Base-by-base conservation (phyloP, 148 eudicot genomes). In the Vaccinium macrocarpon region DNA sequence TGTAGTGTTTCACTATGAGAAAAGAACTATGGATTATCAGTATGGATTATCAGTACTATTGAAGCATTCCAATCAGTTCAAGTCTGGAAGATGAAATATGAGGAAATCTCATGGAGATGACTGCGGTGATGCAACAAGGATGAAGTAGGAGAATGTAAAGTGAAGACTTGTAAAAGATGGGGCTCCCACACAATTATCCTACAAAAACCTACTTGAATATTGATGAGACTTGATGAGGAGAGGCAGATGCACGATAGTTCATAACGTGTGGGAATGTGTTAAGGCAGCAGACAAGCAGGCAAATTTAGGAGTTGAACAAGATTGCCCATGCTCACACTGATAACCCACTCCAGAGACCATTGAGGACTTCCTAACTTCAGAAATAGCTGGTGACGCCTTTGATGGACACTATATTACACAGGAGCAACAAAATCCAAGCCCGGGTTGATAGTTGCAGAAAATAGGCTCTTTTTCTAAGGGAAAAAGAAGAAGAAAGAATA, bases 61-160 rank as follows among this genome's bases (percentile, higher is more conserved):
- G 32, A 13, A 10, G 35, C 35, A 23, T 66, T 66, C 70, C 15
- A 11, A 4, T 23, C 11, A 9, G 71, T 66, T 66, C 71, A 66
- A 21, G 35, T 66, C 71, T 66, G 71, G 35, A 66, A 66, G 71
- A 21, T 66, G 71, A 23, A 25, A 23, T 23, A 23, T 25, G 15
- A 66, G 71, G 71, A 66, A 66, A 66, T 13, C 71, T 64, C 29
- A 25, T 66, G 71, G 71, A 64, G 68, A 25, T 61, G 68, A 61
- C 68, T 7, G 27, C 68, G 1, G 68, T 8, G 25, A 61, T n/a
- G 23, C 10, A 61, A 21, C 0, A 61, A 61, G 66, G 25, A 61
- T 1, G 12, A 61, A 61, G 68, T 8, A n/a, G 11, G 10, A 11
- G 8, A 21, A 19, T 25, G 8, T 10, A n/a, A 61, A 2, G 12